Evolutionary conservation across 176 grass and related monocot species (phyloP), one percentile per base, ranked within the genome.

Genomic region (Lolium rigidum): DNA sequence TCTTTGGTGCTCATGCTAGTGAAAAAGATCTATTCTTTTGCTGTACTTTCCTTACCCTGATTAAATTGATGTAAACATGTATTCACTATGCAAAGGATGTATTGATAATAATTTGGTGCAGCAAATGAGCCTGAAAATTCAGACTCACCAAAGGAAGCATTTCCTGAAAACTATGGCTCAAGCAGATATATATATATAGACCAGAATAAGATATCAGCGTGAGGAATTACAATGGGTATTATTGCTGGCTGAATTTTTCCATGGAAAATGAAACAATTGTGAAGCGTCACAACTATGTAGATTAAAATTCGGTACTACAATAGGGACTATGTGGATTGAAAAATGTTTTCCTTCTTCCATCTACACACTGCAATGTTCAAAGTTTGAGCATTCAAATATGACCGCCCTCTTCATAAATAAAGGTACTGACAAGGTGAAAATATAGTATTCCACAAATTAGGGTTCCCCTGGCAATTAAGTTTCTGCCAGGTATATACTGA

Each of bases 91-190:
- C 24, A 46, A 76, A 6, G 14, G 49, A 31, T 54, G 15, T 60
- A 88, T 61, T 61, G 1, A 7, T 69, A 39, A 28, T 77, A 67
- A 59, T 58, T 7, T 64, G 24, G 81, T 59, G 15, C 18, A 78
- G 39, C 54, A 60, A 20, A 18, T 51, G 10, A 52, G 54, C 41
- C 57, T 78, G 3, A 72, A 11, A 44, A 63, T 64, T 4, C 2
- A 68, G 20, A 14, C 44, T 74, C 7, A 7, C 6, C 3, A 0
- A 6, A 74, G 49, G 12, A 74, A 26, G 44, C 70, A 25, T 74
- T 26, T 49, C 21, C 70, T 25, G 44, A 26, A 74, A 21, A 74
- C 49, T 14, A 69, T 13, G 10, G 51, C 12, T 69, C 37, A 16
- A 82, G 13, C 31, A 35, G 44, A 63, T 9, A 13, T 21, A 77